A percentile compares a stretch with the other conserved stretches of the same genome.
phyloP scores from a whole-genome alignment of 768 basidiomycete species.

The Suillus lakei region DNA sequence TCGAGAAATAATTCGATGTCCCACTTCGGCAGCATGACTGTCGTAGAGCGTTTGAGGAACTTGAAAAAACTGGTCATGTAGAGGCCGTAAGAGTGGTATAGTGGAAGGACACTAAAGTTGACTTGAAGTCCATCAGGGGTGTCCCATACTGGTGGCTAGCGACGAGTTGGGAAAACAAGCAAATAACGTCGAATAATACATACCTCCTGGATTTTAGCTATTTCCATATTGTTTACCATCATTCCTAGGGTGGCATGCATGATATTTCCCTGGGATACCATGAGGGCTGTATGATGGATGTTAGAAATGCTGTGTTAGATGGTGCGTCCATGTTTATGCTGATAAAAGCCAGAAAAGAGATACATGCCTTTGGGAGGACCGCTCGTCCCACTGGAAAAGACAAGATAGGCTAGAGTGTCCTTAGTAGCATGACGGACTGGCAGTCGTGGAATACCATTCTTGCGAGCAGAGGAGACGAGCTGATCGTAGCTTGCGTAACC shows the following conservation, averaged over 20 bases:
- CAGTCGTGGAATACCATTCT: slow-evolving; percentile 40
- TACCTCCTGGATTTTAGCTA: slow-evolving; percentile 40
- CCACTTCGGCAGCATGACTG: slow-evolving; percentile 60
- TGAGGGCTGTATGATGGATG: slow-evolving; percentile 49
- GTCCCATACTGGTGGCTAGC: slow-evolving; percentile 38
- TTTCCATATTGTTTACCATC: slow-evolving; percentile 30
- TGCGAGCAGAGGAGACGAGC: slow-evolving; percentile 42
- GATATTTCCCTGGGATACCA: slow-evolving; percentile 65
- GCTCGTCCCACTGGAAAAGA: slow-evolving; percentile 74
- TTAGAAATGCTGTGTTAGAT: background rate
- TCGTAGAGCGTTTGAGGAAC: slow-evolving; percentile 46
- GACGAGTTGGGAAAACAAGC: background rate
- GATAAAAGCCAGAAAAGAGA: background rate
- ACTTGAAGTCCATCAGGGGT: slow-evolving; percentile 48
- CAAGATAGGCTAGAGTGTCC: slow-evolving; percentile 62
- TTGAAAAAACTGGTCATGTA: slow-evolving; percentile 50
- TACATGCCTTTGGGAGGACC: slow-evolving; percentile 65
- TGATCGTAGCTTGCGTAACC: slow-evolving; percentile 46
- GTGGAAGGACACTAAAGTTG: slow-evolving; percentile 56
- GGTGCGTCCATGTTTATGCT: too few relatives aligned
- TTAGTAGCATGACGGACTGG: slow-evolving; percentile 46
- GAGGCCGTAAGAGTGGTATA: slow-evolving; percentile 66
- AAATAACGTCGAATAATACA: background rate
- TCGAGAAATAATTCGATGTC: slow-evolving; percentile 50
- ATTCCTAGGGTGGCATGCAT: slow-evolving; percentile 43